Evolutionary conservation across 1,139 yeast species (phyloP).

Genomic region (Saccharomyces hybrid): DNA sequence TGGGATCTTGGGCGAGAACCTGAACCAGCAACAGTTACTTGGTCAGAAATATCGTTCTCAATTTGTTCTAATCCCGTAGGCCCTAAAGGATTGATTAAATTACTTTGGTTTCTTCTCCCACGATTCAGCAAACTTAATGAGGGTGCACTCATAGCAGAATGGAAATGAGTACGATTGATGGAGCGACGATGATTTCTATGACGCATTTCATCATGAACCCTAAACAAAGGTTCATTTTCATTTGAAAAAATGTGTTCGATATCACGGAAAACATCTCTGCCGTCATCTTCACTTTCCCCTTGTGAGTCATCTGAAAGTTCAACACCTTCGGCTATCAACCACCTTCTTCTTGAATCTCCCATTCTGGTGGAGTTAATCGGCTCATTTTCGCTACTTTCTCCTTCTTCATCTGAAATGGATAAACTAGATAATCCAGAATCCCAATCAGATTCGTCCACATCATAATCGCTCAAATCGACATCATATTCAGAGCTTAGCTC

Average conservation of each 20-base stretch:
- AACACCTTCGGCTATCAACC: conserved; percentile 30
- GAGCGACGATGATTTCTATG: conserved; percentile 17
- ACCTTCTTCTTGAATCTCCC: conserved; percentile 19
- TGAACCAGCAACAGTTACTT: conserved; percentile 20
- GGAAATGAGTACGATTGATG: conserved; percentile 17
- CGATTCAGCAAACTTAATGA: conserved; percentile 26
- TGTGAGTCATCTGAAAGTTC: conserved; percentile 28
- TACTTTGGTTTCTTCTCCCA: conserved; percentile 25
- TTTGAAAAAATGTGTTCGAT: conserved; percentile 29
- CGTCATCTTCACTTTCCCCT: conserved; percentile 25
- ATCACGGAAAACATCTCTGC: conserved; percentile 29
- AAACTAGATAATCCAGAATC: conserved; percentile 31
- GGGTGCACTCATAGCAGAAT: conserved; percentile 21
- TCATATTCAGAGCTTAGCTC: conserved; percentile 30
- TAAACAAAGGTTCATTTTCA: conserved; percentile 25
- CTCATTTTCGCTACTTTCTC: conserved; percentile 20
- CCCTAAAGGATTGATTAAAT: conserved; percentile 28
- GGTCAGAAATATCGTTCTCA: conserved; percentile 28
- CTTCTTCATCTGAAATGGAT: conserved; percentile 26
- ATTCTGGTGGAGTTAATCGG: conserved; percentile 6
- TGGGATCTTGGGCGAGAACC: conserved; percentile 24
- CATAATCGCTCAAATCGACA: conserved; percentile 33
- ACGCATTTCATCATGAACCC: conserved; percentile 21
- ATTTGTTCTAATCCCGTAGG: conserved; percentile 31
- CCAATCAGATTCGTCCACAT: conserved; percentile 33